Conservation (phyloP, 805 yeast species). For the Komagataella phaffii region DNA sequence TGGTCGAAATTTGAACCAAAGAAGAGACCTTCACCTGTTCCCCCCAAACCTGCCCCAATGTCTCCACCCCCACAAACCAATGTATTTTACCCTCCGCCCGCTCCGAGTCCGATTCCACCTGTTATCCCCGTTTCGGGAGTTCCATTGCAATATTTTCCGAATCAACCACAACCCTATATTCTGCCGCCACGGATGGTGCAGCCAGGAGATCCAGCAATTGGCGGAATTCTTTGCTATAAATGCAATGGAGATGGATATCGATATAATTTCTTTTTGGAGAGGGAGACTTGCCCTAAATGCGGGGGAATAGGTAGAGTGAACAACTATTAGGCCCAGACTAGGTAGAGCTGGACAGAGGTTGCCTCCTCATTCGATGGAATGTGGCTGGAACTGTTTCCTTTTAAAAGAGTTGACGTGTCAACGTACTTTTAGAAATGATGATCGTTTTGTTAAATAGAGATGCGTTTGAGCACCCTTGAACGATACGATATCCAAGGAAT, state of each 20-base stretch:
- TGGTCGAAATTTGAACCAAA: conserved; percentile 45
- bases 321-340: neutral
- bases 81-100: conserved; percentile 14
- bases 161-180: neutral
- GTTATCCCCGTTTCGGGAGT: conserved; percentile 8
- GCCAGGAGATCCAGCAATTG: conserved; percentile 72
- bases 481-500: too few species aligned
- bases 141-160: neutral
- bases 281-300: conserved; percentile 51
- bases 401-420: too few species aligned
- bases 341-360: too few species aligned
- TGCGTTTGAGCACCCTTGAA: too few species aligned
- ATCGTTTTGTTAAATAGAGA: too few species aligned
- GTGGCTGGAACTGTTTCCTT: too few species aligned
- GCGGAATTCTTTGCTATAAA: conserved; percentile 61
- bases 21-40: conserved; percentile 4
- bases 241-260: conserved; percentile 53
- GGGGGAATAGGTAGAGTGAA: conserved; percentile 50
- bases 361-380: too few species aligned
- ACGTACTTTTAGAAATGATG: too few species aligned
- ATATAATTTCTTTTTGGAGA: conserved; percentile 40
- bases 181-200: conserved; percentile 29
- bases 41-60: conserved; percentile 5
- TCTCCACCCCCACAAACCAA: conserved; percentile 7
- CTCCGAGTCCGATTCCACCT: conserved; percentile 6